Evolutionary conservation across 495 filamentous ascomycete genomes (phyloP).

Genomic region (Podospora pseudoanserina): DNA sequence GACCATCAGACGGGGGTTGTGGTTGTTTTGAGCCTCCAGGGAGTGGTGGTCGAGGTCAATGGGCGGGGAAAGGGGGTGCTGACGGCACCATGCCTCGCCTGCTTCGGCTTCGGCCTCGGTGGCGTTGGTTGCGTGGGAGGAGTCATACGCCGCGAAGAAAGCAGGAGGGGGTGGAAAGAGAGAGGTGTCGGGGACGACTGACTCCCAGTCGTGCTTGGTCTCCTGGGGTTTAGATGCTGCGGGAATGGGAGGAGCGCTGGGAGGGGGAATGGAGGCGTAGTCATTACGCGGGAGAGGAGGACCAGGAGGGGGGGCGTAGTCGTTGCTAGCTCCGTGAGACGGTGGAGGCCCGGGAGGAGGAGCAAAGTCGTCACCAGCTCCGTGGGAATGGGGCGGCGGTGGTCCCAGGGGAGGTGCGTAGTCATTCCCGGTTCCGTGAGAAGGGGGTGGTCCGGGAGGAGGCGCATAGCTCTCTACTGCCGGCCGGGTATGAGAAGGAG

Average conservation of each 20-base stretch:
- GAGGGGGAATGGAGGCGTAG: conserved; percentile 31
- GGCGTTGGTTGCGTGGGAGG: conserved; percentile 72
- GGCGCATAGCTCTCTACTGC: neutral
- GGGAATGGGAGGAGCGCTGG: conserved; percentile 46
- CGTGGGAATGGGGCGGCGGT: conserved; percentile 23
- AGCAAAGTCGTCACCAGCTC: conserved; percentile 13
- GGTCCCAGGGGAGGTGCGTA: conserved; percentile 36
- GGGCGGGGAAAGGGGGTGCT: conserved; percentile 61
- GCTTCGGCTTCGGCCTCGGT: conserved; percentile 62
- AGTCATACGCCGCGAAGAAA: conserved; percentile 57
- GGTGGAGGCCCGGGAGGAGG: conserved; percentile 46
- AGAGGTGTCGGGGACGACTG: conserved; percentile 71
- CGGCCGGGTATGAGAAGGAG: conserved; percentile 28
- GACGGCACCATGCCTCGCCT: conserved; percentile 66
- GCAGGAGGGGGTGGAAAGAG: conserved; percentile 78
- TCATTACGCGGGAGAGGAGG: conserved; percentile 31
- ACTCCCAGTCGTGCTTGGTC: conserved; percentile 73
- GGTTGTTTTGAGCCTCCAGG: conserved; percentile 26
- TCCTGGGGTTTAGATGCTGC: conserved; percentile 21
- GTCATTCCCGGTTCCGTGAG: conserved; percentile 24
- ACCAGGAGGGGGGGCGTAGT: conserved; percentile 37
- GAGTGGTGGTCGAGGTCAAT: conserved; percentile 46
- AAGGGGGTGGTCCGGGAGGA: conserved; percentile 10
- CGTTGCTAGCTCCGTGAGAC: conserved; percentile 10
- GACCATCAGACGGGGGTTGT: conserved; percentile 38